Percentiles rank a stretch among this genome's conserved stretches.
phyloP scores from a whole-genome alignment of 495 filamentous ascomycete genomes.

The Pyronema omphalodes region DNA sequence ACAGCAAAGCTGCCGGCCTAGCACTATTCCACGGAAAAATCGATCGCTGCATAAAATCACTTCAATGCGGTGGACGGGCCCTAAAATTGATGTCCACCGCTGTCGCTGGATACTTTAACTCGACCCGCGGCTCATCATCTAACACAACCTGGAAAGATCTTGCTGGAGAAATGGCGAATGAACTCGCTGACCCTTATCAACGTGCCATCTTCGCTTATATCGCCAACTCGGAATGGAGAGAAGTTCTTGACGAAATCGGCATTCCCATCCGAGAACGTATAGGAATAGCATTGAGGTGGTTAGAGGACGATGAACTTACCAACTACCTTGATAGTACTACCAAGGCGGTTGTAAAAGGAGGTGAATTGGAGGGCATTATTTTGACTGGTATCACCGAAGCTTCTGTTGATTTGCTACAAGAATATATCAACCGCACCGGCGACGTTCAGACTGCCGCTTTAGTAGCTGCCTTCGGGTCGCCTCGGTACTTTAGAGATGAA shows the following conservation, averaged over 20 bases:
- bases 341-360: slow-evolving; percentile 43
- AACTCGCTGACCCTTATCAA: slow-evolving; percentile 65
- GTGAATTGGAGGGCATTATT: slow-evolving; percentile 75
- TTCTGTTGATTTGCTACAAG: slow-evolving; percentile 66
- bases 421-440: slow-evolving; percentile 68
- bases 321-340: slow-evolving; percentile 49
- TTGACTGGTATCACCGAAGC: slow-evolving; percentile 68
- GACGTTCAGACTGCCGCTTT: slow-evolving; percentile 84
- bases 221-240: slow-evolving; percentile 69
- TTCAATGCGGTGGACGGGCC: slow-evolving; percentile 15
- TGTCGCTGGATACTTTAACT: slow-evolving; percentile 21
- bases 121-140: slow-evolving; percentile 4
- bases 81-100: slow-evolving; percentile 24
- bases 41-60: slow-evolving; percentile 26
- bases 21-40: slow-evolving; percentile 48
- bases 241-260: slow-evolving; percentile 61
- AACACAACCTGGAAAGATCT: slow-evolving; percentile 21
- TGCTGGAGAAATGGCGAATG: slow-evolving; percentile 38
- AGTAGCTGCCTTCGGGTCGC: slow-evolving; percentile 60
- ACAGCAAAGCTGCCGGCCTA: slow-evolving; percentile 65
- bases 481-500: slow-evolving; percentile 61
- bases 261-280: slow-evolving; percentile 72
- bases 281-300: slow-evolving; percentile 67
- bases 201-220: slow-evolving; percentile 86
- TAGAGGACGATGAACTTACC: slow-evolving; percentile 59